Evolutionary conservation across 2,329 filamentous ascomycete species (phyloP).

Genomic region (Lecanicillium sp.): DNA sequence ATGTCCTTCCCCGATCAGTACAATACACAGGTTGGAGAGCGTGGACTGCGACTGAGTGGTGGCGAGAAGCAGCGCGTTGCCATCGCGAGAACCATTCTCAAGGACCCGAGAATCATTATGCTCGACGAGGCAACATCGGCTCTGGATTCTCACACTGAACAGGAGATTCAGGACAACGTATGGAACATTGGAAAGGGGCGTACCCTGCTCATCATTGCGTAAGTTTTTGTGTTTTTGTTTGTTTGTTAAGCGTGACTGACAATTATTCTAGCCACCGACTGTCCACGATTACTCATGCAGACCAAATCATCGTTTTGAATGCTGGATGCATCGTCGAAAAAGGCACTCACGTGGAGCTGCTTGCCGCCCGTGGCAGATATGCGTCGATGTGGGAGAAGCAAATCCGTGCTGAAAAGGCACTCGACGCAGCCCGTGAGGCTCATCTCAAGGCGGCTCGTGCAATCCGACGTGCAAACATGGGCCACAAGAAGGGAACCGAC

Average conservation of each 20-base stretch:
- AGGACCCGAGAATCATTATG: constrained; percentile 86
- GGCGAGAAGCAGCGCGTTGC: constrained; percentile 92
- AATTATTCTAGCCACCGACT: no score
- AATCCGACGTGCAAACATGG: constrained; percentile 43
- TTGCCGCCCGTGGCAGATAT: constrained; percentile 65
- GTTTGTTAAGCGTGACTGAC: no score
- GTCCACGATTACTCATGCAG: constrained; percentile 77
- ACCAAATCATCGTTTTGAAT: constrained; percentile 75
- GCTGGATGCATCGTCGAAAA: constrained; percentile 70
- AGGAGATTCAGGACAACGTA: constrained; percentile 84
- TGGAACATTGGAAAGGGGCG: constrained; percentile 74
- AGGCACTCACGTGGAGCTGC: constrained; percentile 71
- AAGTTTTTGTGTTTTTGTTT: no score
- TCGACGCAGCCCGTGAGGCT: constrained; percentile 27
- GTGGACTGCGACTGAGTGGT: constrained; percentile 77
- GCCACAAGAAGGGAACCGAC: constrained; percentile 28
- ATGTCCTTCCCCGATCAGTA: constrained; percentile 83
- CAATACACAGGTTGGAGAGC: constrained; percentile 82
- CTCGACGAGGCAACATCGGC: constrained; percentile 90
- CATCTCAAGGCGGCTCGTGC: constrained; percentile 26
- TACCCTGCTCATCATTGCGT: constrained; percentile 94
- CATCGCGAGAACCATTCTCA: constrained; percentile 87
- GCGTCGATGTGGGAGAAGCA: constrained; percentile 86
- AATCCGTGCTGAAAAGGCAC: constrained; percentile 65
- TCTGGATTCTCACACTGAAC: constrained; percentile 84